Conservation (phyloP, 106 monocot genomes). For the Phalaenopsis aphrodite region DNA sequence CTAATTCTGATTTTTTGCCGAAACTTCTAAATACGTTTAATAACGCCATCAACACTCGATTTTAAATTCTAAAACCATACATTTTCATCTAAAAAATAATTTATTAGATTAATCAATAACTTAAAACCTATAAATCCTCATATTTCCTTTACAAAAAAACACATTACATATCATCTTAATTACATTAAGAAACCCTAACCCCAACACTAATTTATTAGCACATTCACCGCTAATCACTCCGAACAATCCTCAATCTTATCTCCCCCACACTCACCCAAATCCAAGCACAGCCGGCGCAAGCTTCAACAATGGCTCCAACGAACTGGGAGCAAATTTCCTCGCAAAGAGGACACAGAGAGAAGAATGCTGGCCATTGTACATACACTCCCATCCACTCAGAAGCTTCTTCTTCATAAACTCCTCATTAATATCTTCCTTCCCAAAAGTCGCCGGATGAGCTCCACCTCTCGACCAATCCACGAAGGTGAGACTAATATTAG, state of each 20-base stretch:
- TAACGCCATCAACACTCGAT: too few species aligned
- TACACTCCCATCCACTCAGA: conserved; percentile 15
- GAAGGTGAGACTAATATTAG: conserved; percentile 37
- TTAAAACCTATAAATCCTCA: too few species aligned
- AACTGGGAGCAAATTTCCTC: conserved; percentile 50
- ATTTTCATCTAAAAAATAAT: too few species aligned
- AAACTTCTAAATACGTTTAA: too few species aligned
- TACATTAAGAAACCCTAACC: too few species aligned
- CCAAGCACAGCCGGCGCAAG: conserved; percentile 25
- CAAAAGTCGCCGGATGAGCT: conserved; percentile 49
- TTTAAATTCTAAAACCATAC: too few species aligned
- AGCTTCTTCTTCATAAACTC: conserved; percentile 27
- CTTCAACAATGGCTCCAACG: conserved; percentile 34
- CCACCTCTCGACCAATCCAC: conserved; percentile 61
- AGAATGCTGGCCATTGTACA: conserved; percentile 27
- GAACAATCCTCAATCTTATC: not conserved
- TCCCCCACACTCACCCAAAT: conserved; percentile 5
- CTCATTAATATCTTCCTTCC: conserved; percentile 30
- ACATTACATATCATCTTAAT: too few species aligned
- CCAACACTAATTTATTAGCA: not conserved
- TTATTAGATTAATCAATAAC: too few species aligned
- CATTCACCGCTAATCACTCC: not conserved
- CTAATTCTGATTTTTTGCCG: too few species aligned
- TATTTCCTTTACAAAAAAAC: too few species aligned
- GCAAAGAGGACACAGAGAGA: conserved; percentile 44